Evolutionary conservation across 495 filamentous ascomycete species (phyloP), one percentile per base, ranked within the genome.

Genomic region (Daldinia bambusicola): DNA sequence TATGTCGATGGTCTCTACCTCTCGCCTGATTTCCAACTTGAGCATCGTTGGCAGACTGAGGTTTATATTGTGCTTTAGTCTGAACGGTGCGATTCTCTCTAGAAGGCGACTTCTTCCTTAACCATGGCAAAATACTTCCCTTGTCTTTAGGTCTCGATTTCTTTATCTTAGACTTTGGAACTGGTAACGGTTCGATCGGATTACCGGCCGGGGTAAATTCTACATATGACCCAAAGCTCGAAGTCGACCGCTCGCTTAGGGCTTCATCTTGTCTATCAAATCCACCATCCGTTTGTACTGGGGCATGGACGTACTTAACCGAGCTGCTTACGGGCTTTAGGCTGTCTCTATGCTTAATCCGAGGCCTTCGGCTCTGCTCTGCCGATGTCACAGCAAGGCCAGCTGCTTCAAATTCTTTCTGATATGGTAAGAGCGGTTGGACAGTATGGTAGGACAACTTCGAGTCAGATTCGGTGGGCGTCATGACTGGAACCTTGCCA

Each of bases 301-400:
- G 43, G 36, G 30, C 38, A 26, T 43, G 13, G 6, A 31, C 34
- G 14, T 69, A 63, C 16, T 53, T 61, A 7, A 58, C 61, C 32
- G 66, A 48, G 30, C 45, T 59, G 7, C 60, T 50, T 12, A 50
- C 37, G 14, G 16, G 43, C 10, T 4, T 34, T 20, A 26, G 41
- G 30, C 18, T 58, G 20, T 51, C 16, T 32, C 48, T 52, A 13
- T 32, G 58, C 26, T 55, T 72, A 38, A 36, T 30, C n/a, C 57
- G 57, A 37, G 66, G 55, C 45, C 61, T 40, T 37, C 34, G 72
- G 8, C 66, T 63, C 63, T 86, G 84, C 13, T 85, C 83, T 2
- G 64, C 59, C 12, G 84, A 84, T 26, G 84, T 86, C 4, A 86
- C 80, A 0, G 83, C 83, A 43, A 86, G 81, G 0, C 84, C 84